Percentiles rank a stretch among this genome's conserved stretches.
phyloP scores from a whole-genome alignment of 1,139 yeast species.

The Nematodospora anomalae region DNA sequence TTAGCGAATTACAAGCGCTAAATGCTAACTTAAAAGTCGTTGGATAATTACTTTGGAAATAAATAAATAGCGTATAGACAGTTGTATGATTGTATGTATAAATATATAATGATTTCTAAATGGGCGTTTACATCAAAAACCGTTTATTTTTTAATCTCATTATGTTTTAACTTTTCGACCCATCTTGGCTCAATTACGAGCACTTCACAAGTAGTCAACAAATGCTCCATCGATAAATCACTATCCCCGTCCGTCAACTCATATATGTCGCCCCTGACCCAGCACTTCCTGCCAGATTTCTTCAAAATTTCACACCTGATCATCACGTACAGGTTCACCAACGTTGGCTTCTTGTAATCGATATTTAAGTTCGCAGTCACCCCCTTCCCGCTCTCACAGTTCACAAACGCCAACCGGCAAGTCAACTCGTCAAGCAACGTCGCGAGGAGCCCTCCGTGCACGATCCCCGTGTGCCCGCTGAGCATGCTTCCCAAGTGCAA shows the following conservation, averaged over 20 bases:
- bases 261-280: constrained; percentile 43
- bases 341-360: constrained; percentile 41
- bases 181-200: constrained; percentile 49
- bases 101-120: constrained; percentile 1
- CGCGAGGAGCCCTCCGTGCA: constrained; percentile 60
- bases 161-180: constrained; percentile 36
- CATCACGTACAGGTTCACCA: constrained; percentile 32
- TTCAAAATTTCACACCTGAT: constrained; percentile 34
- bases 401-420: constrained; percentile 52
- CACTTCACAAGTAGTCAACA: constrained; percentile 42
- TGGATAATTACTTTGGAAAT: constrained; percentile 2
- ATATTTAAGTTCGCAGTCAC: constrained; percentile 50
- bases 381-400: constrained; percentile 42
- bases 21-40: constrained; percentile 10
- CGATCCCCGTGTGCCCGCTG: constrained; percentile 51
- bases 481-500: constrained; percentile 47
- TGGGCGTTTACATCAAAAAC: too few species aligned
- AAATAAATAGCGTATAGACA: not conserved
- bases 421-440: constrained; percentile 55
- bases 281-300: constrained; percentile 44
- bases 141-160: too few species aligned
- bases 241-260: constrained; percentile 16
- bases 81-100: constrained; percentile 1
- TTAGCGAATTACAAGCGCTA: constrained; percentile 12
- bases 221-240: constrained; percentile 16